Evolutionary conservation across 176 grass and related monocot species (phyloP), one percentile per base, ranked within the genome.

Genomic region (Areca catechu): DNA sequence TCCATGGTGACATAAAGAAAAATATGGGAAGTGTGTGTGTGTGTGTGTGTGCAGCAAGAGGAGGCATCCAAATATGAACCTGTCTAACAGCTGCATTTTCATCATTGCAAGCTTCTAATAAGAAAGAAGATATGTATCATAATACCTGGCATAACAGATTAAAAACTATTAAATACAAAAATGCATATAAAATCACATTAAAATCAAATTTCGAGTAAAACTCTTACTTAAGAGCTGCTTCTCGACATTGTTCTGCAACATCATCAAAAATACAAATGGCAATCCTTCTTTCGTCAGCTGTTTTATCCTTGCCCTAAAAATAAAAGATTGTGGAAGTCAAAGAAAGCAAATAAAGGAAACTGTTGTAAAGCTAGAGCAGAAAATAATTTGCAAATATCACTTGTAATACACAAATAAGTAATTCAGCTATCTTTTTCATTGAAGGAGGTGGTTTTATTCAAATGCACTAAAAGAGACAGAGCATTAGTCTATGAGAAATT

Each of bases 251-350:
- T 79, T 99, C 94, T 65, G 88, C 88, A 69, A 93, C 68, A 73
- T 99, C 94, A 55, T 99, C 94, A 89, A 99, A 99, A 19, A 99
- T 83, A 68, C 94, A 99, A 54, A 99, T 99, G 58, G 94, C 94
- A 61, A 93, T 99, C 73, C 94, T 92, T 71, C 94, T 99, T 67
- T 99, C 94, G 67, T 99, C 94, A 5, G 81, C 73, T 65, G 94
- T 83, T 74, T 99, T 99, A 78, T 99, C 94, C 63, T 89, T 99
- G 17, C 88, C 94, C 94, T 99, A 59, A 22, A 82, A 54, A 75
- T 22, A 43, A 64, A 75, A 69, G 28, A 54, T 62, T 15, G 27
- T 10, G 19, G 25, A 25, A 34, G 19, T 54, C 4, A 17, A 67
- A 29, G 34, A 43, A 43, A 43, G 10, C 34, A 14, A 43, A 43